Conservation (phyloP, 306 rosid genomes). For the Pyrus bretschneideri region DNA sequence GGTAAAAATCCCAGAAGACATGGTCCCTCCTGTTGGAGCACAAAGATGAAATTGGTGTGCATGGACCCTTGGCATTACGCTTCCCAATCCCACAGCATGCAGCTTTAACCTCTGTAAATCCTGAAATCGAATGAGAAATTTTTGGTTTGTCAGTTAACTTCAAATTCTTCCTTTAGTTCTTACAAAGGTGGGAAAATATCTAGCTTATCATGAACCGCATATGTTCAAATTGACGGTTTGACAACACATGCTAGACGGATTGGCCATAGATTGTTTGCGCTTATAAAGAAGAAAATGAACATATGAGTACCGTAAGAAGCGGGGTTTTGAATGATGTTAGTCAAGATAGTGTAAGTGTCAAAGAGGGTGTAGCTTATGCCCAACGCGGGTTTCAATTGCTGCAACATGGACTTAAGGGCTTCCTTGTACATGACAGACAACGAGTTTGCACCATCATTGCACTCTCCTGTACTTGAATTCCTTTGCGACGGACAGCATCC, state of each 20-base stretch:
- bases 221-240: not conserved
- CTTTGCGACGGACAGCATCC: conserved; percentile 64
- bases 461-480: conserved; percentile 24
- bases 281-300: too few species aligned
- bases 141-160: not conserved
- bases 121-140: conserved; percentile 20
- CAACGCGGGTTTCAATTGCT: conserved; percentile 29
- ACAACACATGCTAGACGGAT: not conserved
- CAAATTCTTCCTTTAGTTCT: not conserved
- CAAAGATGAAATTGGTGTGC: conserved; percentile 34
- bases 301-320: conserved; percentile 33
- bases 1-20: conserved; percentile 72
- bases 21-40: conserved; percentile 60
- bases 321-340: conserved; percentile 30
- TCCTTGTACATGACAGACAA: conserved; percentile 34
- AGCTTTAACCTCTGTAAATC: conserved; percentile 49
- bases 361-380: conserved; percentile 40
- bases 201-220: not conserved
- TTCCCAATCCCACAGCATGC: conserved; percentile 79
- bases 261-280: not conserved
- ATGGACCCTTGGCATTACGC: conserved; percentile 35
- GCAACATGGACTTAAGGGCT: conserved; percentile 43
- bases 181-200: not conserved
- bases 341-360: conserved; percentile 29
- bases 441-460: conserved; percentile 35